These are phyloP conservation scores for Gynochthodes officinalis DNA, from an alignment of 257 asterid species.

Conservation along the genomic window DNA sequence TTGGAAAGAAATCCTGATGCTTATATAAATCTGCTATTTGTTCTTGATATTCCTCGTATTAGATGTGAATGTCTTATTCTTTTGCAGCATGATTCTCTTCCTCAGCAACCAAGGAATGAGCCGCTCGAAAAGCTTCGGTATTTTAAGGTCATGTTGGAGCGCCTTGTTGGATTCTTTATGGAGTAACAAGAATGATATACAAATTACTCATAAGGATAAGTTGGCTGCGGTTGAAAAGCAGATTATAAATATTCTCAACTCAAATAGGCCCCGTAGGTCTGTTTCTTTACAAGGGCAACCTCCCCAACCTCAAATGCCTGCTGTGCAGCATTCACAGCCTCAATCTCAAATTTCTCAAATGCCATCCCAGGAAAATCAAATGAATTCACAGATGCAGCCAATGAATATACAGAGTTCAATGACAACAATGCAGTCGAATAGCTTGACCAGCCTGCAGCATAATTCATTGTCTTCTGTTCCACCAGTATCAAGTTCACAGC, in stretches of 20 bases:
- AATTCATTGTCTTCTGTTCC: constrained; percentile 52
- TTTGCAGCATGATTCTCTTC: constrained; percentile 75
- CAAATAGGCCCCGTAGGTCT: constrained; percentile 79
- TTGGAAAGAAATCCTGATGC: not conserved
- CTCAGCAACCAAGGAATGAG: constrained; percentile 76
- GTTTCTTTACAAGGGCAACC: constrained; percentile 69
- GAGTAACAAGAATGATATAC: constrained; percentile 58
- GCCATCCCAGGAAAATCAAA: constrained; percentile 65
- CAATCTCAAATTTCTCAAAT: constrained; percentile 63
- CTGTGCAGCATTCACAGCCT: constrained; percentile 69
- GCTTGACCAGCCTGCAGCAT: constrained; percentile 63
- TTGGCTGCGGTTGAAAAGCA: constrained; percentile 61
- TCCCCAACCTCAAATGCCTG: constrained; percentile 60
- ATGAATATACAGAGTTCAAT: constrained; percentile 54
- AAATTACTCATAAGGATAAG: constrained; percentile 62
- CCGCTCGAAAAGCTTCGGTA: constrained; percentile 71
- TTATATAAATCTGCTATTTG: not conserved
- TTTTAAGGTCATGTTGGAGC: constrained; percentile 76
- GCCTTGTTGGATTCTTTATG: constrained; percentile 55
- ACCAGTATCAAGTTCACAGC: constrained; percentile 61
- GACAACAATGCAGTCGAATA: constrained; percentile 51
- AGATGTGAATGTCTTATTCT: constrained; percentile 14
- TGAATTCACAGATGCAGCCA: constrained; percentile 71
- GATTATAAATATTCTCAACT: constrained; percentile 60
- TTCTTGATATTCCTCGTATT: constrained; percentile 12